Evolutionary conservation across 768 basidiomycete genomes (phyloP).

Genomic region (Xerocomellus dryophilus): DNA sequence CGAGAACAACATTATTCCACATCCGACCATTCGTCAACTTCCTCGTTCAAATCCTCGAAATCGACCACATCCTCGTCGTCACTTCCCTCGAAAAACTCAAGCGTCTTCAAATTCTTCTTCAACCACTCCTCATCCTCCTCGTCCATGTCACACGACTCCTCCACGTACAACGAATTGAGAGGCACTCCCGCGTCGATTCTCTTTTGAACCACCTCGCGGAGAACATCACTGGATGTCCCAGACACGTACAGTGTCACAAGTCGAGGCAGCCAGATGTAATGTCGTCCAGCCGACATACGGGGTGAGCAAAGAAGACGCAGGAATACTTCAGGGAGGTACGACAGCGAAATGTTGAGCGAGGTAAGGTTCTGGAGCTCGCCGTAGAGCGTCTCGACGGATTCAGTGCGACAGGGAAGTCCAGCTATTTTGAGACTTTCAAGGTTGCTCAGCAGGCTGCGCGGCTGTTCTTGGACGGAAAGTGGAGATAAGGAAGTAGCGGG

Average conservation of each 20-base stretch:
- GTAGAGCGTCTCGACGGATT: conserved; percentile 39
- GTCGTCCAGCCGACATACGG: neutral
- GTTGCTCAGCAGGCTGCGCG: conserved; percentile 38
- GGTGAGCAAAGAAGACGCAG: conserved; percentile 15
- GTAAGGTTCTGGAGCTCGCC: conserved; percentile 47
- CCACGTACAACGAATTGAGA: conserved; percentile 44
- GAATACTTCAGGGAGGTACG: conserved; percentile 29
- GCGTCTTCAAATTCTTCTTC: conserved; percentile 43
- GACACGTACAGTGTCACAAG: conserved; percentile 49
- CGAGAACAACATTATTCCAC: conserved; percentile 4
- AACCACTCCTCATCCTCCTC: conserved; percentile 52
- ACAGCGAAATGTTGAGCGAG: conserved; percentile 40
- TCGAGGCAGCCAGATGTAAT: conserved; percentile 42
- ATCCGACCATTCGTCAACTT: conserved; percentile 16
- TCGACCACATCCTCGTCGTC: conserved; percentile 39
- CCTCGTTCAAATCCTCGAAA: conserved; percentile 21
- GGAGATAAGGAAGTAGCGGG: conserved; percentile 21
- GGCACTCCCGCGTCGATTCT: conserved; percentile 44
- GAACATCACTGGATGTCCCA: conserved; percentile 38
- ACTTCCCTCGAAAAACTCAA: conserved; percentile 59
- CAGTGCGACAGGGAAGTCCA: conserved; percentile 42
- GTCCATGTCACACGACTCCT: conserved; percentile 41
- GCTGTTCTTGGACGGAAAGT: conserved; percentile 37
- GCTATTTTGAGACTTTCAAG: conserved; percentile 53
- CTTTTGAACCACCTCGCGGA: conserved; percentile 46